A percentile compares a stretch with the other conserved stretches of the same genome.
These are phyloP conservation scores for Salisapilia sapeloensis DNA, from an alignment of 352 stramenopile genomes.

Conservation along the genomic window DNA sequence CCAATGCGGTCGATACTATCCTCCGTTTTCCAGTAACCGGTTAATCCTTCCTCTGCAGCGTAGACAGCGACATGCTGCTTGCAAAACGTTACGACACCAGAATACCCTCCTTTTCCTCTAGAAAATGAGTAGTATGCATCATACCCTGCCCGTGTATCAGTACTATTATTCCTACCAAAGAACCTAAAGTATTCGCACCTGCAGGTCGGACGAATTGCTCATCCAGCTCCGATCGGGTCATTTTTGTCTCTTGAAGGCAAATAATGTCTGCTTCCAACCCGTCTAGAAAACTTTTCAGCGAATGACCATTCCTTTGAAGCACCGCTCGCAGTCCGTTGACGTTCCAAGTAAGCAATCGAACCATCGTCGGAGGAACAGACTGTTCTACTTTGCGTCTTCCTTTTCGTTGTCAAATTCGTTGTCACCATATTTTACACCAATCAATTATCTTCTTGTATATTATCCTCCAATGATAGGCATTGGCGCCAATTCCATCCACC, in stretches of 20 bases:
- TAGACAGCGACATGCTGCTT: slow-evolving; percentile 25
- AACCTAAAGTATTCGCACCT: slow-evolving; percentile 8
- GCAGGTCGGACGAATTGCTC: slow-evolving; percentile 47
- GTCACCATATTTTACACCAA: background rate
- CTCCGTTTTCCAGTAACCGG: slow-evolving; percentile 31
- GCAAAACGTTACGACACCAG: slow-evolving; percentile 60
- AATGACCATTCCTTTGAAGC: slow-evolving; percentile 24
- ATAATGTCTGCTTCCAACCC: slow-evolving; percentile 47
- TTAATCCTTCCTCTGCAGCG: slow-evolving; percentile 55
- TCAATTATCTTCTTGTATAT: no score
- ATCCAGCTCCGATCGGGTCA: slow-evolving; percentile 67
- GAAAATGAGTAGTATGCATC: slow-evolving; percentile 79
- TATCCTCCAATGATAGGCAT: background rate
- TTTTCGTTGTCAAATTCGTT: background rate
- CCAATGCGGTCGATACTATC: slow-evolving; percentile 39
- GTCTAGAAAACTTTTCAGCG: slow-evolving; percentile 25
- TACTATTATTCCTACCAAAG: background rate
- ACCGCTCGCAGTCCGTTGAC: slow-evolving; percentile 70
- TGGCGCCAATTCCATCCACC: background rate
- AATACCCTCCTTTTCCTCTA: slow-evolving; percentile 43
- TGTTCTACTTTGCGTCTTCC: background rate
- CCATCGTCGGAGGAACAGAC: no score
- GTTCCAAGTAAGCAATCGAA: slow-evolving; percentile 72
- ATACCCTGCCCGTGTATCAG: slow-evolving; percentile 18
- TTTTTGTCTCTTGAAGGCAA: slow-evolving; percentile 78